Base-by-base conservation (phyloP, 371 early-diverging fungal species). In the Nosema muscidifuracis region DNA sequence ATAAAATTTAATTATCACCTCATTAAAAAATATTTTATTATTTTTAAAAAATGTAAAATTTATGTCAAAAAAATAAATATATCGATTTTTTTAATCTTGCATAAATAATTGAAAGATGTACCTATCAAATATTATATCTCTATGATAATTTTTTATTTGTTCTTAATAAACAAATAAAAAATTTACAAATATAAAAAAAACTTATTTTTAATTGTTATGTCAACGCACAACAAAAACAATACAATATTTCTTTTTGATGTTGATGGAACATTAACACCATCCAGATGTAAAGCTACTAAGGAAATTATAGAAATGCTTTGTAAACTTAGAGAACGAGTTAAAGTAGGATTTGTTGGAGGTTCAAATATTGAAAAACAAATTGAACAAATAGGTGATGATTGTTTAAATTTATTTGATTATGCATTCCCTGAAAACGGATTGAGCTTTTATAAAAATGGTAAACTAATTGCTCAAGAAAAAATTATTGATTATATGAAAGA, bases 361-460 rank as follows among this genome's bases (percentile, higher is more conserved):
- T 91, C 92, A 42, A 95, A 99, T 80, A 83, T 97, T 65, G 82
- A 70, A 77, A 99, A 99, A 87, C 97, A 97, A 84, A 81, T 87
- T 73, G 99, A 99, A 84, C 99, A 99, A 84, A 86, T 99, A 65
- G 97, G 97, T 34, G 83, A 84, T 4, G 85, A 89, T 75, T 88
- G 91, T 88, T 74, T 93, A 42, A 79, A 89, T 26, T 79, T 90
- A 77, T 97, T 97, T 85, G 97, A 97, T 82, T 99, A 86, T 82
- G 89, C 89, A 77, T 99, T 99, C 85, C 89, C 97, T 36, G 98
- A 99, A 84, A 99, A 99, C 85, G 99, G 99, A 7, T 85, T 97
- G 65, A 92, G 89, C 16, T 95, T 95, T 31, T 96, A 89, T 85
- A 88, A 90, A 79, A 73, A 86, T 65, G 91, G 90, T 56, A 58